phyloP scores from a whole-genome alignment of 192 early-diverging fungal species.

The Coemansia sp. region DNA sequence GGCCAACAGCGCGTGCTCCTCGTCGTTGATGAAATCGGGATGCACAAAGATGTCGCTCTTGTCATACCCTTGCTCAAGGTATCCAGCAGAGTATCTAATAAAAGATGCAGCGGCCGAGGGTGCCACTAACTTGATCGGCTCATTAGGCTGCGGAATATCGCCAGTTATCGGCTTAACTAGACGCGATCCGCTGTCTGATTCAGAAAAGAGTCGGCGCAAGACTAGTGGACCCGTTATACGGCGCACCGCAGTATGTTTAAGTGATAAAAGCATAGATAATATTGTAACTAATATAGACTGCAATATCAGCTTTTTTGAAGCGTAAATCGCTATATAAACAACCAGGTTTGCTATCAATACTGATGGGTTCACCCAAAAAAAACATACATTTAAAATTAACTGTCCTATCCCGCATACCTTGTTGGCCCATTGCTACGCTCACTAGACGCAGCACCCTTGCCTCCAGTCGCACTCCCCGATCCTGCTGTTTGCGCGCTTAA shows the following conservation, averaged over 20 bases:
- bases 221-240: background rate
- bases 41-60: conserved; percentile 40
- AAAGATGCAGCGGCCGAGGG: conserved; percentile 21
- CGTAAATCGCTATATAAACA: background rate
- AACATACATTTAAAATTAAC: background rate
- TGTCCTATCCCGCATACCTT: background rate
- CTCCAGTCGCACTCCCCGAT: background rate
- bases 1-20: conserved; percentile 52
- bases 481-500: conserved; percentile 14
- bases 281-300: no score
- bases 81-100: conserved; percentile 35
- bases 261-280: no score
- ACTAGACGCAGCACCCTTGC: background rate
- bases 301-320: background rate
- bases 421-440: background rate
- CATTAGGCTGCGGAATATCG: conserved; percentile 33
- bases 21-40: conserved; percentile 43
- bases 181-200: conserved; percentile 18
- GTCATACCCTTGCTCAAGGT: conserved; percentile 17
- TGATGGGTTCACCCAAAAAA: background rate
- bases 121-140: conserved; percentile 18
- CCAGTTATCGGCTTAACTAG: conserved; percentile 21
- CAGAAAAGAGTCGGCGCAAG: conserved; percentile 11
- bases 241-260: background rate
- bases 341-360: background rate